A percentile compares a stretch with the other conserved stretches of the same genome.
Evolutionary conservation across 2,329 filamentous ascomycete genomes (phyloP).

Genomic region (Neurospora sp.): DNA sequence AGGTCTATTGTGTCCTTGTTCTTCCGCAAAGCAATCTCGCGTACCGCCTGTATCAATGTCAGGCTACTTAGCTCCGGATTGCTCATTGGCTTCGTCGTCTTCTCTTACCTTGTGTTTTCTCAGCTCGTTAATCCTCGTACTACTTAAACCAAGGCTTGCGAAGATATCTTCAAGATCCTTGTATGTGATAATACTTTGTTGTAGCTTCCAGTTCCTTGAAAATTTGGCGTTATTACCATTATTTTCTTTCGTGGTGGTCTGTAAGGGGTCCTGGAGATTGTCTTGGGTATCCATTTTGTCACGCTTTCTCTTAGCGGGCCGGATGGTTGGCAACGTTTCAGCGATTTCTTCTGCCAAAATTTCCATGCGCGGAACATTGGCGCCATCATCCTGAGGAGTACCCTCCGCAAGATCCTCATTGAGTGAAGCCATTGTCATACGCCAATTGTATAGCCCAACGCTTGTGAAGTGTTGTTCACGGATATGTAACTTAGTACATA

Average conservation of each 20-base stretch:
- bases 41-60: neutral
- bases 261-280: neutral
- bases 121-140: neutral
- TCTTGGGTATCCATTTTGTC: neutral
- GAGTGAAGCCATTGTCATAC: neutral
- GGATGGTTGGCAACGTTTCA: neutral
- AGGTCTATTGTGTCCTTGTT: neutral
- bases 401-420: neutral
- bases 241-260: neutral
- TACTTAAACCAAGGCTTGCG: neutral
- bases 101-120: neutral
- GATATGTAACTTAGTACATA: neutral
- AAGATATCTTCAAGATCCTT: neutral
- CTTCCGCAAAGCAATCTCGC: neutral
- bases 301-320: neutral
- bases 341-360: neutral
- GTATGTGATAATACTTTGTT: neutral
- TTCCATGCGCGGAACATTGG: neutral
- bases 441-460: neutral
- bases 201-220: neutral
- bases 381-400: neutral
- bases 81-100: neutral
- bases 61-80: neutral
- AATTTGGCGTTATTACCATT: neutral
- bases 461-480: neutral